Evolutionary conservation across 176 grass and related monocot genomes (phyloP), one percentile per base, ranked within the genome.

Genomic region (Bothriochloa decipiens): DNA sequence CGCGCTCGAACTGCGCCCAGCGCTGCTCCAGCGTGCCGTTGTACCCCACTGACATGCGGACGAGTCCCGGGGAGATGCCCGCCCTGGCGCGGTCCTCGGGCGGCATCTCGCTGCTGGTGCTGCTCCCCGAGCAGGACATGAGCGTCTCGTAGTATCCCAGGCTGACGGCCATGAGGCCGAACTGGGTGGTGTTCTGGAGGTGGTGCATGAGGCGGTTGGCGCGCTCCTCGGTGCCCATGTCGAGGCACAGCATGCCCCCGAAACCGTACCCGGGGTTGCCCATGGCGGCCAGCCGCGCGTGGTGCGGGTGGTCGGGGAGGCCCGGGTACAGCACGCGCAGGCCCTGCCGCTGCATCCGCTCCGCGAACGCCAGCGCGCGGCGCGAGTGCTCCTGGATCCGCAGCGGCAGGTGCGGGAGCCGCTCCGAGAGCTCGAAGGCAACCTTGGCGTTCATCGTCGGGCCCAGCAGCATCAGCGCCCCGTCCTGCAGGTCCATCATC

Each of bases 371-470:
- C 26, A 91, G 69, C 11, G 96, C 93, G 2, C 96, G 93, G 0
- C 81, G 49, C 9, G 93, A 95, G 91, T 98, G 96, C 91, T 98
- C 96, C 89, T 93, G 92, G 87, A 98, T 90, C 33, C 96, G 96
- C 12, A 98, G 79, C 18, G 93, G 88, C 4, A 98, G 96, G 89
- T 98, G 96, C 0, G 96, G 96, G 0, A 98, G 92, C 9, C 96
- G 93, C 45, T 88, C 87, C 22, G 96, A 88, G 5, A 98, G 89
- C 89, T 98, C 96, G 77, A 95, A 95, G 0, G 96, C 96, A 47
- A 98, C 91, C 92, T 98, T 98, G 26, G 96, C 93, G 82, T 98
- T 98, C 96, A 98, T 98, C 20, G 96, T 98, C 8, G 96, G 96
- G 13, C 96, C 96, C 9, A 86, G 87, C 27, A 98, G 80, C 96